Base-by-base conservation (phyloP, 331 rosid species). In the Quercus tomentella region DNA sequence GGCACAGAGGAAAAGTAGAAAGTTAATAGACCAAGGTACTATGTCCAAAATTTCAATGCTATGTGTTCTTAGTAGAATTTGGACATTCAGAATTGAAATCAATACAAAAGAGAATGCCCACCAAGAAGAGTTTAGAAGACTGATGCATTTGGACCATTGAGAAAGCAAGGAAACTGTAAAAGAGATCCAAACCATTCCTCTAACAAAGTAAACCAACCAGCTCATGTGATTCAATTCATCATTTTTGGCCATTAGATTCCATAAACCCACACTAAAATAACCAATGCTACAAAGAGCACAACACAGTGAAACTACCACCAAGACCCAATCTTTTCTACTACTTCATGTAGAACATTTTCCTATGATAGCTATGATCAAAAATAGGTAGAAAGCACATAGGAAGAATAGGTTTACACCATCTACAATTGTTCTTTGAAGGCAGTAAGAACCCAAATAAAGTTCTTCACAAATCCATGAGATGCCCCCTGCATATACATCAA, bases 1-100 rank as follows among this genome's bases (percentile, higher is more conserved):
- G 70, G 92, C 88, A 79, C 92, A 91, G 4, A 87, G 58, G 6
- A 88, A 74, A 84, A 93, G 92, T 26, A 80, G 69, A 15, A 89
- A 72, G 75, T 75, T 72, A 4, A 77, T 56, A 43, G 83, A 77
- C 93, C 94, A 91, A 23, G 35, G 62, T 52, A 80, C 33, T 17
- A 83, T 12, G 66, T 91, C 92, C 25, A 84, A 56, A 17, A 81
- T 15, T 52, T 85, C 79, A 71, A 88, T 62, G 43, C 45, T 62
- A 33, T 76, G 80, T n/a, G 74, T 66, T 81, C 49, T 74, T 1
- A 74, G 11, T 4, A 91, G 82, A 77, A 77, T 69, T 77, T 89
- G 87, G 43, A 85, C 75, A 85, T 84, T 85, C 67, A 88, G 51
- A 75, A 77, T 81, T 25, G 94, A 85, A 72, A 88, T 80, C 35